Percentiles rank a stretch among this genome's conserved stretches.
Evolutionary conservation across 768 basidiomycete genomes (phyloP).

Genomic region (Paxillus ammoniavirescens): DNA sequence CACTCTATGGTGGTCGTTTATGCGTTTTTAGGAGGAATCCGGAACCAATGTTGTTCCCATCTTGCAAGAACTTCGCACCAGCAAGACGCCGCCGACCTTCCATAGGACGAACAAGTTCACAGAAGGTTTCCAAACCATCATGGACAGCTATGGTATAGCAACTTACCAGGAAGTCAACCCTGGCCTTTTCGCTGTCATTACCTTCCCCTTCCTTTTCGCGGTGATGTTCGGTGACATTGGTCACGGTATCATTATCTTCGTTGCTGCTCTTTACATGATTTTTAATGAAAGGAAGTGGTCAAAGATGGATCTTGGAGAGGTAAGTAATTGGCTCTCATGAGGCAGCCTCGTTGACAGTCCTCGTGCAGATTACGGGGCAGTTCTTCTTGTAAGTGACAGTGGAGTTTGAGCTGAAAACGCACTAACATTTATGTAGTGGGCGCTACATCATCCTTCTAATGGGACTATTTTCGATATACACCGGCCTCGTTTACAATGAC

Average conservation of each 20-base stretch:
- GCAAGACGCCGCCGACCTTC: slow-evolving; percentile 93
- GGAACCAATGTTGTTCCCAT: slow-evolving; percentile 92
- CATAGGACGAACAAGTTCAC: slow-evolving; percentile 95
- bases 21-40: slow-evolving; percentile 67
- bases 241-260: slow-evolving; percentile 82
- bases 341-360: slow-evolving; percentile 9
- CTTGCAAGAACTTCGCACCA: slow-evolving; percentile 83
- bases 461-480: slow-evolving; percentile 97
- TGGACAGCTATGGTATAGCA: slow-evolving; percentile 96
- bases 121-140: slow-evolving; percentile 94
- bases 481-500: slow-evolving; percentile 98
- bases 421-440: slow-evolving; percentile 54
- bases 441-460: slow-evolving; percentile 98
- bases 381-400: slow-evolving; percentile 83
- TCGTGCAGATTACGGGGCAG: slow-evolving; percentile 67
- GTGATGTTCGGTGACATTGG: slow-evolving; percentile 99
- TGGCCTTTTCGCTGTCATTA: slow-evolving; percentile 86
- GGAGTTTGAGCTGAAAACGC: slow-evolving; percentile 5
- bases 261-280: slow-evolving; percentile 83
- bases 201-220: slow-evolving; percentile 97
- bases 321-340: slow-evolving; percentile 28
- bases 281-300: slow-evolving; percentile 77
- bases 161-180: slow-evolving; percentile 97
- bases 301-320: slow-evolving; percentile 73
- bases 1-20: neutral